phyloP scores from a whole-genome alignment of 805 yeast genomes.

The Kodamaea kakaduensis region DNA sequence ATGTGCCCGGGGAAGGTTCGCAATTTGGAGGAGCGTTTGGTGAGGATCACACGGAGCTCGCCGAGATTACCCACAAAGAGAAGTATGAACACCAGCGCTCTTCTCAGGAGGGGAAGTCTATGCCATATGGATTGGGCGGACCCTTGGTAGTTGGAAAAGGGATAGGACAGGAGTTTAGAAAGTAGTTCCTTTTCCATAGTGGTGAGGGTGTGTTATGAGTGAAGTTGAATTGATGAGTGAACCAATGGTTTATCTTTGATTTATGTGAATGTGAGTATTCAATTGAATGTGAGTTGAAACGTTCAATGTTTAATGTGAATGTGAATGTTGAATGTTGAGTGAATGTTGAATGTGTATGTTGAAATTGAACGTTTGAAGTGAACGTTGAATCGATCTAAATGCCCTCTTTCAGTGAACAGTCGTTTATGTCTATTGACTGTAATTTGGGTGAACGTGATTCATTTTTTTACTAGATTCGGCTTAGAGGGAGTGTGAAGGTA shows the following conservation, averaged over 20 bases:
- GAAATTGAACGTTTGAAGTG: too few relatives aligned
- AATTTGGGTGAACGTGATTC: too few relatives aligned
- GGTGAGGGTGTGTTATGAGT: conserved; percentile 1
- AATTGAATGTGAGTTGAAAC: neutral
- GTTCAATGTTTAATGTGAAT: too few relatives aligned
- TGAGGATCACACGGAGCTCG: conserved; percentile 72
- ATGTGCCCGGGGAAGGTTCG: conserved; percentile 83
- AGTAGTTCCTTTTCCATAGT: conserved; percentile 20
- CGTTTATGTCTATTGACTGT: too few relatives aligned
- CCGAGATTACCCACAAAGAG: conserved; percentile 70
- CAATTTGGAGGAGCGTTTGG: conserved; percentile 68
- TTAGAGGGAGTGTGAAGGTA: too few relatives aligned
- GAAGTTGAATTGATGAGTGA: neutral
- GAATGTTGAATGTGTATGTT: too few relatives aligned
- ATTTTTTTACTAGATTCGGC: too few relatives aligned
- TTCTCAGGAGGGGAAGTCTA: conserved; percentile 55
- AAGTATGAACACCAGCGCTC: conserved; percentile 77
- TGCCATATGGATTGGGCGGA: conserved; percentile 51
- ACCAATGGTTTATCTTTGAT: neutral
- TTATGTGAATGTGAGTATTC: neutral
- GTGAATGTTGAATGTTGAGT: too few relatives aligned
- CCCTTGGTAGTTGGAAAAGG: conserved; percentile 30
- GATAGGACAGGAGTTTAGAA: conserved; percentile 29
- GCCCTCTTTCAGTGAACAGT: too few relatives aligned
- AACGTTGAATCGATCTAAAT: too few relatives aligned